These are phyloP conservation scores for Plasmodium gonderi DNA, from an alignment of 169 alveolate species.

Conservation along the genomic window DNA sequence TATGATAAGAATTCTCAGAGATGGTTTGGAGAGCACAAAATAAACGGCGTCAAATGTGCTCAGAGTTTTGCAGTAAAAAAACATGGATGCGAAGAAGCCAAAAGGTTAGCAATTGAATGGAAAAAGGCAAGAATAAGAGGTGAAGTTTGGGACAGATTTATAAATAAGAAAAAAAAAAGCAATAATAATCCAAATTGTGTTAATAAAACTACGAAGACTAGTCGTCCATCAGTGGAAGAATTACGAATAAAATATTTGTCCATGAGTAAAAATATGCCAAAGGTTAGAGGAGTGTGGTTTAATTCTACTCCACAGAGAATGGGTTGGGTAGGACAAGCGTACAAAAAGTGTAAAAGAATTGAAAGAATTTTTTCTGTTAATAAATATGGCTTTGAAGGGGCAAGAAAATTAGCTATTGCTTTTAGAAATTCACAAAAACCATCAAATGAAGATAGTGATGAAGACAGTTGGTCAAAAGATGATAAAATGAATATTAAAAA, in stretches of 20 bases:
- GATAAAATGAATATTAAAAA: constrained; percentile 28
- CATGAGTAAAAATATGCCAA: constrained; percentile 83
- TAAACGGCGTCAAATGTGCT: constrained; percentile 75
- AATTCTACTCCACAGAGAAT: constrained; percentile 86
- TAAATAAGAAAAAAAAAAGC: constrained; percentile 51
- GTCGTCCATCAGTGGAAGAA: constrained; percentile 78
- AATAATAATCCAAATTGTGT: constrained; percentile 8
- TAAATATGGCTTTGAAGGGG: constrained; percentile 88
- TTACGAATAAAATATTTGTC: constrained; percentile 81
- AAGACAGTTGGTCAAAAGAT: constrained; percentile 65
- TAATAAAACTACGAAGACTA: constrained; percentile 44
- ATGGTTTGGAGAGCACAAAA: constrained; percentile 78
- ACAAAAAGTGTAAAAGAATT: constrained; percentile 86
- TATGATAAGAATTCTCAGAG: constrained; percentile 77
- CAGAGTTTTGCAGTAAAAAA: constrained; percentile 81
- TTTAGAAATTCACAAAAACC: constrained; percentile 89
- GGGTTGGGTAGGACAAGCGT: constrained; percentile 91
- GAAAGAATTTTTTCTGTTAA: constrained; percentile 86
- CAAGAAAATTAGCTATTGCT: constrained; percentile 84
- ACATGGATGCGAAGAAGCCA: constrained; percentile 84
- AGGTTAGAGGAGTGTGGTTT: constrained; percentile 88
- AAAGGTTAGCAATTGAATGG: constrained; percentile 81
- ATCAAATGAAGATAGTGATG: constrained; percentile 73
- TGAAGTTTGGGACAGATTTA: constrained; percentile 72
- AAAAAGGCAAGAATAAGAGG: constrained; percentile 73